Evolutionary conservation across 2,329 filamentous ascomycete genomes (phyloP).

Genomic region (Ambrosiella cleistominuta): DNA sequence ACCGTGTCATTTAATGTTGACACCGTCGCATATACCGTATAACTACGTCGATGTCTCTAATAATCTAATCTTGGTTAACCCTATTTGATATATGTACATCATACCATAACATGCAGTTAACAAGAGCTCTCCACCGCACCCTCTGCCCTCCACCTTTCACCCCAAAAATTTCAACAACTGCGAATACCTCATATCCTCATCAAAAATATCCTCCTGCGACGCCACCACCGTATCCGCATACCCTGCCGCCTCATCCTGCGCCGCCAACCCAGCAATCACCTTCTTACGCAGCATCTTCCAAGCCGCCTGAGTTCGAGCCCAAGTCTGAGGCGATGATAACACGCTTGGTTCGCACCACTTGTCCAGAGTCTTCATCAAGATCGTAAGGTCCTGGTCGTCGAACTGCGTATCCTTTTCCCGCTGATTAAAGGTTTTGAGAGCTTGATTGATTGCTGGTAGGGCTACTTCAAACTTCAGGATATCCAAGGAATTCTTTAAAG

Average conservation of each 20-base stretch:
- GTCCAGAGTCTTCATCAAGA: slow-evolving; percentile 22
- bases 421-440: slow-evolving; percentile 18
- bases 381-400: slow-evolving; percentile 24
- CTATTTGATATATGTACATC: too few relatives aligned
- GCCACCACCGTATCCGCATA: slow-evolving; percentile 14
- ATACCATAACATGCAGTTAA: too few relatives aligned
- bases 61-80: too few relatives aligned
- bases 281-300: slow-evolving; percentile 1
- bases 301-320: background rate
- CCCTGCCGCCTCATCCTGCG: slow-evolving; percentile 17
- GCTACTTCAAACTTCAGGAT: slow-evolving; percentile 40
- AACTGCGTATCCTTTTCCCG: slow-evolving; percentile 14
- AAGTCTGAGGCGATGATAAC: background rate
- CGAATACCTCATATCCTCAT: background rate
- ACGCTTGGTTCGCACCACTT: slow-evolving; percentile 2
- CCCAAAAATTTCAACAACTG: background rate
- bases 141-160: too few relatives aligned
- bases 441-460: slow-evolving; percentile 23
- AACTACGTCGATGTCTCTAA: too few relatives aligned
- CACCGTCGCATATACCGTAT: too few relatives aligned
- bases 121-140: too few relatives aligned
- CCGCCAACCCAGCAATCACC: slow-evolving; percentile 15
- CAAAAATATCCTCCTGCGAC: slow-evolving; percentile 3
- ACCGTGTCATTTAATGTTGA: too few relatives aligned
- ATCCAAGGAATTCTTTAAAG: slow-evolving; percentile 36